phyloP scores from a whole-genome alignment of 139 green algal genomes.

The Nannochloris sp. region DNA sequence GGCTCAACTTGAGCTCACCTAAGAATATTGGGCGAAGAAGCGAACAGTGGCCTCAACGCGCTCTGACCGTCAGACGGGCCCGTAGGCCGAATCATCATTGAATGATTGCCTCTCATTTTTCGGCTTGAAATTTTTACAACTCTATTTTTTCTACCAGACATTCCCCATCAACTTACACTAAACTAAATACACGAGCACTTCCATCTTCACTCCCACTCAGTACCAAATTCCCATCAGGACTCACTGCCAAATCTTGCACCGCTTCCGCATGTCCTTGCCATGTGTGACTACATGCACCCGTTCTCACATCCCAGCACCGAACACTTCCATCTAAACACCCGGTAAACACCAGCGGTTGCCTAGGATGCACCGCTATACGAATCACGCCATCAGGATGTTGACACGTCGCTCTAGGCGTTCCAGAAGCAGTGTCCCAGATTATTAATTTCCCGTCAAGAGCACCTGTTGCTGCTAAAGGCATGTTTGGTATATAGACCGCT shows the following conservation, averaged over 20 bases:
- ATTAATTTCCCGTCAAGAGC: constrained; percentile 66
- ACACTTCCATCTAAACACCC: constrained; percentile 70
- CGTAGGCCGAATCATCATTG: too few species aligned
- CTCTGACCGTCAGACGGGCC: too few species aligned
- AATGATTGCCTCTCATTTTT: too few species aligned
- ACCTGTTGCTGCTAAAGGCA: constrained; percentile 50
- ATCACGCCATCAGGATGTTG: constrained; percentile 60
- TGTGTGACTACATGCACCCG: constrained; percentile 33
- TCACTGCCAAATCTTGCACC: constrained; percentile 62
- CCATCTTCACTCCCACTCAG: constrained; percentile 65
- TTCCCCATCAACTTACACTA: neutral
- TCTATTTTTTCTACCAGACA: too few species aligned
- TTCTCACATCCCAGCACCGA: constrained; percentile 72
- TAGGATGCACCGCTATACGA: constrained; percentile 50
- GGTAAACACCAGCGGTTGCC: constrained; percentile 60
- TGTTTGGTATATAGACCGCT: constrained; percentile 42
- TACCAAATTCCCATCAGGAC: constrained; percentile 52
- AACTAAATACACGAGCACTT: constrained; percentile 58
- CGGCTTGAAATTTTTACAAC: too few species aligned
- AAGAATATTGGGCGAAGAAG: too few species aligned
- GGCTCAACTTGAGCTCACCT: too few species aligned
- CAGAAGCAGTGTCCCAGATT: constrained; percentile 61
- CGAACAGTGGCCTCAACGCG: too few species aligned
- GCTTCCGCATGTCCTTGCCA: constrained; percentile 49
- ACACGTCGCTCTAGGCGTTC: constrained; percentile 36